These are phyloP conservation scores for Kappamyces sp. DNA, from an alignment of 192 early-diverging fungal species.

Conservation along the genomic window DNA sequence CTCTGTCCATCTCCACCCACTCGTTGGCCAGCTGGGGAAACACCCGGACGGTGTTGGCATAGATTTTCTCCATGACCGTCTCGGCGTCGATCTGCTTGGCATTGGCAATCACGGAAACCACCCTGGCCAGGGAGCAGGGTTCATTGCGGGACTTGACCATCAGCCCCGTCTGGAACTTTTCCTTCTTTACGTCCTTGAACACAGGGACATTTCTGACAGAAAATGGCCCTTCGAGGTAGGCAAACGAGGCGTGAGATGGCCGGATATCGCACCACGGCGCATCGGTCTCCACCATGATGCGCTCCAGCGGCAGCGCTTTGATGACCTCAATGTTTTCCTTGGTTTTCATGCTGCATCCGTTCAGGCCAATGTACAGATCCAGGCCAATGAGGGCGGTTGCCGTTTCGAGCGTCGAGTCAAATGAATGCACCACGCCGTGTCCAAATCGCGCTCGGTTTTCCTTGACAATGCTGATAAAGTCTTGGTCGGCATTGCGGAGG, in stretches of 20 bases:
- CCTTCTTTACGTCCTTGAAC: constrained; percentile 65
- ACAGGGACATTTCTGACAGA: constrained; percentile 6
- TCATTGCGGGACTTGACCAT: constrained; percentile 83
- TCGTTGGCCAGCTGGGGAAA: not conserved
- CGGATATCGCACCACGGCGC: constrained; percentile 86
- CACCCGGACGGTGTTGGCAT: not conserved
- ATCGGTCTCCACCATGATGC: constrained; percentile 87
- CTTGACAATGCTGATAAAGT: constrained; percentile 64
- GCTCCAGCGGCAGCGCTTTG: constrained; percentile 65
- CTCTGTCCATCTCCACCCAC: no score
- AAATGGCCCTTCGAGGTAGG: constrained; percentile 37
- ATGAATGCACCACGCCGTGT: constrained; percentile 85
- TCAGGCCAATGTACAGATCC: constrained; percentile 88
- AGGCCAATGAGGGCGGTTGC: constrained; percentile 52
- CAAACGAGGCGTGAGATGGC: constrained; percentile 75
- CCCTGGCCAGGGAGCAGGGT: constrained; percentile 66
- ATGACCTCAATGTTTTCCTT: constrained; percentile 75
- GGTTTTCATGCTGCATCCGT: constrained; percentile 91
- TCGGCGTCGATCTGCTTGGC: not conserved
- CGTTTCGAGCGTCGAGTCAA: constrained; percentile 70
- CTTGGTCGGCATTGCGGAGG: constrained; percentile 72
- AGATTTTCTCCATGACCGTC: not conserved
- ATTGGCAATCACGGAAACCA: not conserved
- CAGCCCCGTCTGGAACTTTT: constrained; percentile 57
- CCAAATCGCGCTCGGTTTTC: constrained; percentile 56